Evolutionary conservation across 1,284 basidiomycete species (phyloP).

Genomic region (Prillingera fragicola): DNA sequence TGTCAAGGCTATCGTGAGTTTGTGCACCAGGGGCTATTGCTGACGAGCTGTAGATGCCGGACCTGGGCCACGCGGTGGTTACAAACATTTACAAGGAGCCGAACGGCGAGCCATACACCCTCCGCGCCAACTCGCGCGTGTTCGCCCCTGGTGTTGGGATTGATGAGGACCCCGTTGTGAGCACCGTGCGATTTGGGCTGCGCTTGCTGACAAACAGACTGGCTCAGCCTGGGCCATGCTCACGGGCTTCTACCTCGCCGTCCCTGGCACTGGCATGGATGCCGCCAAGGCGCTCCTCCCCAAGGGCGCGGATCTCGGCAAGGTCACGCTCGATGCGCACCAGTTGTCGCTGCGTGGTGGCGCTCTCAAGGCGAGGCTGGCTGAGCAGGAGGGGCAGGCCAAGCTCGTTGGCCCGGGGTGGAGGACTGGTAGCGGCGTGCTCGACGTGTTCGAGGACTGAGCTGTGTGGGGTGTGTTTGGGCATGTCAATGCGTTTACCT

Average conservation of each 20-base stretch:
- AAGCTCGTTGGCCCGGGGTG: slow-evolving; percentile 13
- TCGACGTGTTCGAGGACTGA: slow-evolving; percentile 14
- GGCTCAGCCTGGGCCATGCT: slow-evolving; percentile 32
- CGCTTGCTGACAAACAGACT: slow-evolving; percentile 14
- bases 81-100: too few relatives aligned
- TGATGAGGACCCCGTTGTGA: slow-evolving; percentile 40
- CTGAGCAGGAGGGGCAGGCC: slow-evolving; percentile 8
- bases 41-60: too few relatives aligned
- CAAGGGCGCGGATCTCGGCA: background rate
- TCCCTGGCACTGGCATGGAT: background rate
- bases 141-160: slow-evolving; percentile 29
- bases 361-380: background rate
- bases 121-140: slow-evolving; percentile 27
- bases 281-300: background rate
- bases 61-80: too few relatives aligned
- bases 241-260: slow-evolving; percentile 28
- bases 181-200: slow-evolving; percentile 4
- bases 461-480: too few relatives aligned
- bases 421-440: slow-evolving; percentile 6
- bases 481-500: too few relatives aligned
- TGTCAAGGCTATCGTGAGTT: slow-evolving; percentile 19
- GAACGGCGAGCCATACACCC: too few relatives aligned
- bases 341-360: slow-evolving; percentile 10
- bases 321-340: slow-evolving; percentile 3
- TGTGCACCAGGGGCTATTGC: background rate